A percentile compares a stretch with the other conserved stretches of the same genome.
These are phyloP conservation scores for Apium graveolens DNA, from an alignment of 129 eudicot species.

Conservation along the genomic window DNA sequence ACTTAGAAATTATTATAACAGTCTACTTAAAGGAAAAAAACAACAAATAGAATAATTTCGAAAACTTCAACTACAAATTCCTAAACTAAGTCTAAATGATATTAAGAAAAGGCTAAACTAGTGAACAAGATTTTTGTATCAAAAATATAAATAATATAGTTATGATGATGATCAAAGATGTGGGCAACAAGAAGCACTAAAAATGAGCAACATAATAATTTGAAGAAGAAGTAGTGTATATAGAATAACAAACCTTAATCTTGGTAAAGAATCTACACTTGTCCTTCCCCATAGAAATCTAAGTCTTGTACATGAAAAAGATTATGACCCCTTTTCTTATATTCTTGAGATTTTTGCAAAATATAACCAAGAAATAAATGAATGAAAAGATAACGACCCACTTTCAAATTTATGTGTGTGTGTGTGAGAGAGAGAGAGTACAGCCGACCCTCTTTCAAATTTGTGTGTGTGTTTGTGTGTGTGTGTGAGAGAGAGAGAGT, in stretches of 20 bases:
- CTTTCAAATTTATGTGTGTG: background rate
- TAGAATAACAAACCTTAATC: slow-evolving; percentile 29
- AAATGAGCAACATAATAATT: background rate
- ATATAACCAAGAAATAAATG: background rate
- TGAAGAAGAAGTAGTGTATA: background rate
- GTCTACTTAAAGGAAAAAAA: too few species aligned
- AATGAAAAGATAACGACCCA: background rate
- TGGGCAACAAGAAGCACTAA: background rate
- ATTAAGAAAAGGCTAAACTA: too few species aligned
- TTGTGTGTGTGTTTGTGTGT: too few species aligned
- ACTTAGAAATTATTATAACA: too few species aligned
- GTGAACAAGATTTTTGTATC: too few species aligned
- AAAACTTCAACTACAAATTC: background rate
- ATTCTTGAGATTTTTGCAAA: background rate
- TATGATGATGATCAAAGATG: too few species aligned
- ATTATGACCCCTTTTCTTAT: background rate
- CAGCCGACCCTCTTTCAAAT: too few species aligned
- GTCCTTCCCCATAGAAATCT: slow-evolving; percentile 26
- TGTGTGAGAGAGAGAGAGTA: background rate
- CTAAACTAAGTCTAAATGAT: background rate
- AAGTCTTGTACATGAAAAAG: background rate
- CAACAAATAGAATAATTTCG: background rate
- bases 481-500: too few species aligned
- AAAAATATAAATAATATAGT: too few species aligned
- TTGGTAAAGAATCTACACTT: slow-evolving; percentile 18